phyloP scores from a whole-genome alignment of 2,329 filamentous ascomycete genomes.

The Pseudogymnoascus sp. region DNA sequence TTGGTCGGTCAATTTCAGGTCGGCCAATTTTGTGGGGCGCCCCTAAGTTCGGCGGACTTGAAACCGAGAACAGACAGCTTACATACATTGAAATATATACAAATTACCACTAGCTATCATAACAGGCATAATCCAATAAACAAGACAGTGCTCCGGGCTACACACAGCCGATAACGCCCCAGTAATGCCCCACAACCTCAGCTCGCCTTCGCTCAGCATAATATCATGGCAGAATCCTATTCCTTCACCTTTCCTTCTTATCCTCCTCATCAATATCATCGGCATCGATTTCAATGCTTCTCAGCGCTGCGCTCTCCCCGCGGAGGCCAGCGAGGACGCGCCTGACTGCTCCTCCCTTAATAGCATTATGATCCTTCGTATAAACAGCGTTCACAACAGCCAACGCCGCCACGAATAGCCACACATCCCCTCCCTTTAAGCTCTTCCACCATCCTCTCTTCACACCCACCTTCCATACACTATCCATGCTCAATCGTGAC shows the following conservation, averaged over 20 bases:
- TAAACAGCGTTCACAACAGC: conserved; percentile 64
- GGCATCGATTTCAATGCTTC: neutral
- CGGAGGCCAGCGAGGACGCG: conserved; percentile 22
- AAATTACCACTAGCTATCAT: neutral
- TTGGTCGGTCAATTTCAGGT: neutral
- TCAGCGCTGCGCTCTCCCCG: conserved; percentile 20
- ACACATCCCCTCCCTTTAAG: conserved; percentile 72
- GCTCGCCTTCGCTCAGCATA: neutral
- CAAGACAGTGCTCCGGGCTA: neutral
- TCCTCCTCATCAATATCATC: conserved; percentile 5
- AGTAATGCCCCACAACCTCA: neutral
- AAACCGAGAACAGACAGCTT: neutral
- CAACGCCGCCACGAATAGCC: conserved; percentile 72
- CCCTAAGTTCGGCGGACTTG: neutral
- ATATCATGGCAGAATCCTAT: neutral
- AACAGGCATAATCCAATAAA: neutral
- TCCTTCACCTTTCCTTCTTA: neutral
- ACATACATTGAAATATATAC: conserved; percentile 1
- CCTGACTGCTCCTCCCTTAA: conserved; percentile 21
- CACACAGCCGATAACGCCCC: conserved; percentile 2
- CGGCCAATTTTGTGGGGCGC: neutral
- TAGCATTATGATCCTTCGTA: conserved; percentile 22
- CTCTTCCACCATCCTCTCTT: conserved; percentile 86
- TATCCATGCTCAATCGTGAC: conserved; percentile 69
- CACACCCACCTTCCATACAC: conserved; percentile 84